Evolutionary conservation across 306 rosid genomes (phyloP).

Genomic region (Lupinus albus): DNA sequence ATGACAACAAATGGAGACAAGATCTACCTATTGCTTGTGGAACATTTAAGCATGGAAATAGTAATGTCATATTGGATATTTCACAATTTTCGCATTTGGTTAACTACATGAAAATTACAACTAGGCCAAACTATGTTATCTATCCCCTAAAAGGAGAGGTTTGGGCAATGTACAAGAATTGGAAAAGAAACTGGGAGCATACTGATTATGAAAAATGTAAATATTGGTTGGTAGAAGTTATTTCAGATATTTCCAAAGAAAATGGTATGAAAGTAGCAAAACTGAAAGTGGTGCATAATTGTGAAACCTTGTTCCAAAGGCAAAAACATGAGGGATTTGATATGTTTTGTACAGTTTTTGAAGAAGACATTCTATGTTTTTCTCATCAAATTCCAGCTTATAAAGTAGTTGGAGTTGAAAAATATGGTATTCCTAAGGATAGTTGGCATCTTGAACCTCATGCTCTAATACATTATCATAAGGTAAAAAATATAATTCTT

Average conservation of each 20-base stretch:
- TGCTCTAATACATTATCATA: background rate
- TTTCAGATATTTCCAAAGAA: conserved; percentile 21
- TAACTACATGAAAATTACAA: conserved; percentile 8
- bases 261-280: conserved; percentile 24
- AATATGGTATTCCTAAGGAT: conserved; percentile 39
- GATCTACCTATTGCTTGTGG: conserved; percentile 28
- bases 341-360: background rate
- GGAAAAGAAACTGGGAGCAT: conserved; percentile 20
- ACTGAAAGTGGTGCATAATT: conserved; percentile 28
- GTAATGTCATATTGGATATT: background rate
- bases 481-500: background rate
- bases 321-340: background rate
- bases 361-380: conserved; percentile 23
- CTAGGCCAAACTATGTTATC: conserved; percentile 14
- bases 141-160: conserved; percentile 37
- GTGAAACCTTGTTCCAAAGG: conserved; percentile 32
- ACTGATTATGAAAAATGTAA: conserved; percentile 17
- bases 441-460: conserved; percentile 39
- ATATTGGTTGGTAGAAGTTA: conserved; percentile 26
- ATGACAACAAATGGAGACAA: conserved; percentile 2
- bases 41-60: conserved; percentile 8
- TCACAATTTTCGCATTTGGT: conserved; percentile 32
- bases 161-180: conserved; percentile 39
- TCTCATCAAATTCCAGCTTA: conserved; percentile 33
- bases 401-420: conserved; percentile 31